Conservation (phyloP, 345 rosid species). For the Brassica juncea region DNA sequence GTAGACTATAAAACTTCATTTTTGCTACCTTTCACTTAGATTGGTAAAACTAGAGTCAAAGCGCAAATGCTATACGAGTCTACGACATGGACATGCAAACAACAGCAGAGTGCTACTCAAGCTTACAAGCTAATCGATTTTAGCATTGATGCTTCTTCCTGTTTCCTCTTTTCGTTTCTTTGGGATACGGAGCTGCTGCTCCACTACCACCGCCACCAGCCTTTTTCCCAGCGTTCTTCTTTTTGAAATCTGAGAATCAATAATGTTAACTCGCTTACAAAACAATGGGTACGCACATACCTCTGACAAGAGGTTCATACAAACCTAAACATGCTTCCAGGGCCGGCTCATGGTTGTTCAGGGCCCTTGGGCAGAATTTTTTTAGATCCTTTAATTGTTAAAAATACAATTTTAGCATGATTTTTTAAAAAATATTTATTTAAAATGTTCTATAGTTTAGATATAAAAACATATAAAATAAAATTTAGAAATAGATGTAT, state of each 20-base stretch:
- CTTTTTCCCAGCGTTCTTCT: conserved; percentile 65
- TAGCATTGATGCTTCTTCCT: conserved; percentile 38
- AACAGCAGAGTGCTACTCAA: background rate
- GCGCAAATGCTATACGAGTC: background rate
- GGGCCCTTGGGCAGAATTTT: too few relatives aligned
- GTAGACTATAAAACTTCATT: background rate
- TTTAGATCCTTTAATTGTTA: too few relatives aligned
- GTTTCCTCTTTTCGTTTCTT: conserved; percentile 57
- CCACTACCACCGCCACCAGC: conserved; percentile 29
- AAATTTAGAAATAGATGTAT: too few relatives aligned
- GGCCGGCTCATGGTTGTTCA: too few relatives aligned
- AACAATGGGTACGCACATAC: background rate
- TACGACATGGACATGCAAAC: background rate
- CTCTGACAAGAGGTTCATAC: background rate
- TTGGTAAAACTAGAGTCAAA: background rate
- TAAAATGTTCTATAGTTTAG: too few relatives aligned
- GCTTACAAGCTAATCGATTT: background rate
- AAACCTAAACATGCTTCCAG: conserved; percentile 4
- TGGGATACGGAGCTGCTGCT: conserved; percentile 32
- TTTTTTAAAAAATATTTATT: too few relatives aligned
- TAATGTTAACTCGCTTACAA: conserved; percentile 1
- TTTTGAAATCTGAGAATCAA: conserved; percentile 54
- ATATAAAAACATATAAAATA: too few relatives aligned
- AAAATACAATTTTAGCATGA: too few relatives aligned
- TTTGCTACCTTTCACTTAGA: background rate